These are phyloP conservation scores for Chamaecrista fasciculata DNA, from an alignment of 306 rosid genomes.

Conservation along the genomic window DNA sequence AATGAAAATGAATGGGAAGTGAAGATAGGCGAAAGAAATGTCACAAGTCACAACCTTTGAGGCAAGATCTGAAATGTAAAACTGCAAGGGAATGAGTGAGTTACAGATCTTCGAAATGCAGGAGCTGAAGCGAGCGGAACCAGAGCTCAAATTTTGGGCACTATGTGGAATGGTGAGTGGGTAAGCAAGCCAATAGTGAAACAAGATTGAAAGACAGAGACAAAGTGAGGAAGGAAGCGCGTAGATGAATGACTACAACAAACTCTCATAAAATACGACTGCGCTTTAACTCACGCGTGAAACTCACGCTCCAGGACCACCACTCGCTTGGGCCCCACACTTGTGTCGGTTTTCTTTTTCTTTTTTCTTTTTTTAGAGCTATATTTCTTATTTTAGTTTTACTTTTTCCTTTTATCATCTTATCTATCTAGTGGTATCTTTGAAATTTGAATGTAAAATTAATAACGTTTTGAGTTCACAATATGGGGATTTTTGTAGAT, in stretches of 20 bases:
- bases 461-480: no score
- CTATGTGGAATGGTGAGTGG: conserved; percentile 21
- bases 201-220: conserved; percentile 21
- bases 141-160: conserved; percentile 13
- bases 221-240: not conserved
- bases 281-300: conserved; percentile 37
- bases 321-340: not conserved
- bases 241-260: not conserved
- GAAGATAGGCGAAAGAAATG: not conserved
- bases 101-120: conserved; percentile 26
- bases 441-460: no score
- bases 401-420: no score
- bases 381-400: no score
- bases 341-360: conserved; percentile 25
- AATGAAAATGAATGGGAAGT: not conserved
- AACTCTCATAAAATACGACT: not conserved
- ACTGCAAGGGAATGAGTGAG: not conserved
- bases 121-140: not conserved
- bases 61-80: conserved; percentile 44
- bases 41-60: conserved; percentile 28
- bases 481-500: no score
- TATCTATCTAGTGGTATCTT: no score
- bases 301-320: conserved; percentile 34
- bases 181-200: conserved; percentile 10
- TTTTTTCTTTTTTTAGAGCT: not conserved